Percentiles rank a stretch among this genome's conserved stretches.
These are phyloP conservation scores for Bothriochloa decipiens DNA, from an alignment of 176 grass and related monocot genomes.

Conservation along the genomic window DNA sequence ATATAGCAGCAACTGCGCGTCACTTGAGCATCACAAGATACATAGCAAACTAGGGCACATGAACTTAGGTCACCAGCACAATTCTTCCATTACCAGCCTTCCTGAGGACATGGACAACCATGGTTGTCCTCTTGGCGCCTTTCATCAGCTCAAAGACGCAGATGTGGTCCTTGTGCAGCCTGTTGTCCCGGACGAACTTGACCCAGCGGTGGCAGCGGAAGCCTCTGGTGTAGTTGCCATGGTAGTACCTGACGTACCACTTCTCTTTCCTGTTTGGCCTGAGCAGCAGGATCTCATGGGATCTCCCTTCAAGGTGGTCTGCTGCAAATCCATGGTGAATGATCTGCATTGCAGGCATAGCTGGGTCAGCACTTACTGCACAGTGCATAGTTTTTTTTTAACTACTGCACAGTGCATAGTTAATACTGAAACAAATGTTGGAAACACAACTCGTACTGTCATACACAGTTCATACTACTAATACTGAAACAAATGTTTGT, in stretches of 20 bases:
- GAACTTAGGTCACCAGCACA: conserved; percentile 23
- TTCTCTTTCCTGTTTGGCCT: conserved; percentile 35
- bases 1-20: not conserved
- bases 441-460: not conserved
- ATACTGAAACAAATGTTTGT: not conserved
- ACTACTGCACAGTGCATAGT: not conserved
- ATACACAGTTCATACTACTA: not conserved
- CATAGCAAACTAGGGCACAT: not conserved
- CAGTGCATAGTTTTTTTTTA: too few species aligned
- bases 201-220: conserved; percentile 38
- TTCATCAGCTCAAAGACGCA: conserved; percentile 53
- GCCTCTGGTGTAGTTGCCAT: not conserved
- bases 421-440: not conserved
- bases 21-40: not conserved
- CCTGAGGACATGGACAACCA: conserved; percentile 35
- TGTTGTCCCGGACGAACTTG: conserved; percentile 33
- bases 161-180: conserved; percentile 30
- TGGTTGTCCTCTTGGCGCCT: not conserved
- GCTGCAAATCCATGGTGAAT: conserved; percentile 38
- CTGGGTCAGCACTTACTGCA: not conserved
- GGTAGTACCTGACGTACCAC: conserved; percentile 39
- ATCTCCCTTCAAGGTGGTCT: conserved; percentile 39
- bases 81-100: conserved; percentile 15
- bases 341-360: conserved; percentile 21
- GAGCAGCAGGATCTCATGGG: conserved; percentile 27